Conservation (phyloP, 2,329 filamentous ascomycete genomes). For the Colletotrichum nymphaeae region DNA sequence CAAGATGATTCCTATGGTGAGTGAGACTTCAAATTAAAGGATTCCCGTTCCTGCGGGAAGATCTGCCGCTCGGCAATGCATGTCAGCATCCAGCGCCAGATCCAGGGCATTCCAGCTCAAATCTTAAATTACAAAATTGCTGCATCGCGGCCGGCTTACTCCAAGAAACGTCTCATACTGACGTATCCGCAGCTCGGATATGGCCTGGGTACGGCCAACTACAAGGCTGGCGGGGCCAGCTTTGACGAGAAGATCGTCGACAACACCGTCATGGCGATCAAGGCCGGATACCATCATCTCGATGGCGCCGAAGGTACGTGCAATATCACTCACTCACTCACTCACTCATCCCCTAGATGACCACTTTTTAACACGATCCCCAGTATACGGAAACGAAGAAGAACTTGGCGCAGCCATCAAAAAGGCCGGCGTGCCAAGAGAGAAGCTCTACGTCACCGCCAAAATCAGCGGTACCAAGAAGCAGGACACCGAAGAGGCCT, state of each 20-base stretch:
- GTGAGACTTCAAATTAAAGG: conserved; percentile 31
- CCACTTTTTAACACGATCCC: conserved; percentile 23
- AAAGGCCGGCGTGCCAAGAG: conserved; percentile 71
- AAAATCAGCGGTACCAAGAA: conserved; percentile 60
- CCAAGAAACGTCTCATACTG: neutral
- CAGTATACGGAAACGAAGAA: conserved; percentile 72
- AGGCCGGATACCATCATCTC: conserved; percentile 77
- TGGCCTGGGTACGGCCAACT: conserved; percentile 77
- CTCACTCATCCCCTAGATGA: neutral
- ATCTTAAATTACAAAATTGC: neutral
- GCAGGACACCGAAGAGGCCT: conserved; percentile 58
- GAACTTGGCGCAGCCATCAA: conserved; percentile 80
- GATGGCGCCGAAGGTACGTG: conserved; percentile 77
- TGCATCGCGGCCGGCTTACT: neutral
- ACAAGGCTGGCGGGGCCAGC: conserved; percentile 63
- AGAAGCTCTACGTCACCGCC: conserved; percentile 76
- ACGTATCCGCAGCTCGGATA: conserved; percentile 68
- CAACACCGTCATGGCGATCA: conserved; percentile 70
- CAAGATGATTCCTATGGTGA: conserved; percentile 76
- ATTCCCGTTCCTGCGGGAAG: neutral
- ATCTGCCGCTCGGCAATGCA: neutral
- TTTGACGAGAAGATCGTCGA: conserved; percentile 66
- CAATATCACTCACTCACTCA: neutral
- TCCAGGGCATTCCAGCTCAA: neutral
- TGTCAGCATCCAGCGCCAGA: conserved; percentile 17